Evolutionary conservation across 225 moss, liverwort and hornwort species (phyloP).

Genomic region (Pleurozium schreberi): DNA sequence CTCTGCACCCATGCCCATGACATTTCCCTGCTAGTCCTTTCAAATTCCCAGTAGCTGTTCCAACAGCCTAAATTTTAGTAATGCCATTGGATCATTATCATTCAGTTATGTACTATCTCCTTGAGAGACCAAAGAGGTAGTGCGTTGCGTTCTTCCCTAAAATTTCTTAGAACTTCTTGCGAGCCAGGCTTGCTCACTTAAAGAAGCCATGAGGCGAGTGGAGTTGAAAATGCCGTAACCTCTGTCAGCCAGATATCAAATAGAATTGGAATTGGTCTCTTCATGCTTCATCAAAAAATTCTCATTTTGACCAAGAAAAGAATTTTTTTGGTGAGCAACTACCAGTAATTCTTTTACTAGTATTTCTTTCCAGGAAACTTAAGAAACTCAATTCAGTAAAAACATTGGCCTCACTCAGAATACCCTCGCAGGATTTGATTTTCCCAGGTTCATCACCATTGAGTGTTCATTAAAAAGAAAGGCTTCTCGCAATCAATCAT

Average conservation of each 20-base stretch:
- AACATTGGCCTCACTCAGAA: neutral
- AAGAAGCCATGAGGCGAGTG: neutral
- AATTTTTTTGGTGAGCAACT: neutral
- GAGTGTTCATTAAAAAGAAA: neutral
- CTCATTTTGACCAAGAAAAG: neutral
- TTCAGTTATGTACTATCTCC: neutral
- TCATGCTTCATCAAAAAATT: neutral
- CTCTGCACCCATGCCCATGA: neutral
- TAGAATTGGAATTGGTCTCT: neutral
- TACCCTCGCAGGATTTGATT: neutral
- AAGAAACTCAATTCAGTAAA: neutral
- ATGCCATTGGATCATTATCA: neutral
- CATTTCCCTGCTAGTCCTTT: neutral
- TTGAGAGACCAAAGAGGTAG: neutral
- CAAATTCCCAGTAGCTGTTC: neutral
- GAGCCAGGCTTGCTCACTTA: neutral
- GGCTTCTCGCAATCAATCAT: neutral
- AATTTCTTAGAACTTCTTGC: neutral
- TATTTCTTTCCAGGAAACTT: neutral
- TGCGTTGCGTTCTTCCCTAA: too few species aligned
- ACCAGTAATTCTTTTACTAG: neutral
- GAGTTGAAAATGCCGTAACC: neutral
- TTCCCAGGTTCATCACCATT: neutral
- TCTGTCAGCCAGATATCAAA: neutral
- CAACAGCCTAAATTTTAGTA: neutral